Evolutionary conservation across 2,329 filamentous ascomycete genomes (phyloP).

Genomic region (Diplodia corticola): DNA sequence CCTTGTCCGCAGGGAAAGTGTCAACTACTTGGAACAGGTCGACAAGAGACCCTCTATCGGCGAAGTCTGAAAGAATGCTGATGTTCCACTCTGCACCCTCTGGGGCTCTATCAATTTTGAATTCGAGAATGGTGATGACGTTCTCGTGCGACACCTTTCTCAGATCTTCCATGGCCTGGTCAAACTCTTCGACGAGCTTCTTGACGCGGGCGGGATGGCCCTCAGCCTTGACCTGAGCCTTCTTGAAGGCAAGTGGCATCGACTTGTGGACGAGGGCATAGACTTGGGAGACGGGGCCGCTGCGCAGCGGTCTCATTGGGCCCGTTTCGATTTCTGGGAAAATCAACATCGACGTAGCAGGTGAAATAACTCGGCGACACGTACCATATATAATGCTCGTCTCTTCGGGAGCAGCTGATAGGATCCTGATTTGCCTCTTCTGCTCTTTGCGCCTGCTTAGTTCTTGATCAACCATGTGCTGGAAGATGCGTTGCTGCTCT

Average conservation of each 20-base stretch:
- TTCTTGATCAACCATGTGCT: constrained; percentile 71
- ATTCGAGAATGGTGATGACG: constrained; percentile 77
- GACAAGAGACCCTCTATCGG: constrained; percentile 78
- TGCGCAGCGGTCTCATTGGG: constrained; percentile 10
- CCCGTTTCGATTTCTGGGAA: constrained; percentile 63
- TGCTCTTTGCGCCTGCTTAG: constrained; percentile 67
- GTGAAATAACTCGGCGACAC: constrained; percentile 26
- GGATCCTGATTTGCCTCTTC: constrained; percentile 55
- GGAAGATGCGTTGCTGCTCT: constrained; percentile 71
- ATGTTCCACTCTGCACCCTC: constrained; percentile 62
- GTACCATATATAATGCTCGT: constrained; percentile 7
- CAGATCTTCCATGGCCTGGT: constrained; percentile 72
- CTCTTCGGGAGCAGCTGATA: constrained; percentile 35
- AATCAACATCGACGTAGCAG: constrained; percentile 67
- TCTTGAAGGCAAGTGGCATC: constrained; percentile 66
- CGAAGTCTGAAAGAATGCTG: constrained; percentile 72
- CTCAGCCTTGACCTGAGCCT: constrained; percentile 46
- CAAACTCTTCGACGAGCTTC: constrained; percentile 73
- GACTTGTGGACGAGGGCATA: constrained; percentile 67
- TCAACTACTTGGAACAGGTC: constrained; percentile 81
- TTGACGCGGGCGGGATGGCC: constrained; percentile 68
- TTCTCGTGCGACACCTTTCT: constrained; percentile 75
- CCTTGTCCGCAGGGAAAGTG: constrained; percentile 69
- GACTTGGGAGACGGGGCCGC: constrained; percentile 65
- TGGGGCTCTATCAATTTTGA: constrained; percentile 64